These are phyloP conservation scores for Blepharisma japonicum DNA, from an alignment of 73 alveolate genomes.

Conservation along the genomic window DNA sequence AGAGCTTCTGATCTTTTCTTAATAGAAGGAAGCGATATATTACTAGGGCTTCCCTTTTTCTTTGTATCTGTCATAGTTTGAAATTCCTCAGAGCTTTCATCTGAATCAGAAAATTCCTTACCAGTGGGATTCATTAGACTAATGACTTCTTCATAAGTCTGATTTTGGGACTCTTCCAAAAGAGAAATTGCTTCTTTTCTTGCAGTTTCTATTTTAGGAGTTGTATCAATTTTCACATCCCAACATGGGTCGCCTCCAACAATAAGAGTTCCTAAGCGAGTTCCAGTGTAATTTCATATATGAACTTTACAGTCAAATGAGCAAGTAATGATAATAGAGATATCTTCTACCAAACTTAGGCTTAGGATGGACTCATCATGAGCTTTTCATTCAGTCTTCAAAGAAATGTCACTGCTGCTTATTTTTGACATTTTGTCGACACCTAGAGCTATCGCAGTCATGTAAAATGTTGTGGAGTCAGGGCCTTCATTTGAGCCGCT, in stretches of 20 bases:
- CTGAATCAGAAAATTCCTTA: background rate
- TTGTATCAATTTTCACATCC: conserved; percentile 79
- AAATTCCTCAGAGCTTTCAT: conserved; percentile 1
- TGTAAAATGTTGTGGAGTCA: conserved; percentile 49
- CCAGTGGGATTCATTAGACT: background rate
- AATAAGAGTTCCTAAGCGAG: conserved; percentile 82
- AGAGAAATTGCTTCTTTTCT: background rate
- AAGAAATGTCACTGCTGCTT: conserved; percentile 43
- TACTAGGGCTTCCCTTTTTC: too few species aligned
- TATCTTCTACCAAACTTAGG: conserved; percentile 76
- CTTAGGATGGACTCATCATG: conserved; percentile 89
- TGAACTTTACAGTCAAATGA: conserved; percentile 93
- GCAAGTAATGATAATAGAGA: conserved; percentile 77
- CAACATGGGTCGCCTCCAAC: conserved; percentile 87
- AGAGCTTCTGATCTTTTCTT: too few species aligned
- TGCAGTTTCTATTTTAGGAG: background rate
- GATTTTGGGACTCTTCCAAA: background rate
- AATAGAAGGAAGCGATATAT: too few species aligned
- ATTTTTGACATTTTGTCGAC: conserved; percentile 44
- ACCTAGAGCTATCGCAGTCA: conserved; percentile 50
- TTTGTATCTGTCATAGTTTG: background rate
- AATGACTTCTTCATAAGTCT: conserved; percentile 1
- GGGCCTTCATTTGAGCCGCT: conserved; percentile 66
- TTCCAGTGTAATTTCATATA: conserved; percentile 80
- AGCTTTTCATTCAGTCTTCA: conserved; percentile 72